Base-by-base conservation (phyloP, 441 rosid genomes). In the Adansonia rubrostipa region DNA sequence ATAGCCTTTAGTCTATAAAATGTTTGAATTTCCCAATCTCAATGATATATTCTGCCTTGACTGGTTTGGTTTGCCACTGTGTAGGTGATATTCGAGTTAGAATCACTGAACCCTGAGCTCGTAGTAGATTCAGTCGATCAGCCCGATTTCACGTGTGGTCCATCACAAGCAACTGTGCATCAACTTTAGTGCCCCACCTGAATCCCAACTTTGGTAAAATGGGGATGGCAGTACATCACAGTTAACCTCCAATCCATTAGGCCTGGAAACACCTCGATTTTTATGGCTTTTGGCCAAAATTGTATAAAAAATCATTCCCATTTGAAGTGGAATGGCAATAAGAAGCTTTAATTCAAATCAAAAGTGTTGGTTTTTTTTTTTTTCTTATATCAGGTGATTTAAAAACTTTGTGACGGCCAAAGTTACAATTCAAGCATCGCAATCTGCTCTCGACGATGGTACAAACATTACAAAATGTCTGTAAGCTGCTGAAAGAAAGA, bases 71-170 rank as follows among this genome's bases (percentile, higher is more conserved):
- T 68, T 63, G 7, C 65, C n/a, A 60, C 17, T 69, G 36, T n/a
- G 73, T 85, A 93, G 97, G 93, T 87, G 70, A 74, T 93, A 53
- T 87, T 96, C 7, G 98, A 91, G 89, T 47, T 92, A 75, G 97
- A 92, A 85, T 88, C 93, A 58, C 90, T 90, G 13, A 83, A 81
- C 42, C 54, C 86, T 0, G 84, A 86, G 82, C 90, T 91, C 62
- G 73, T 76, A 40, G 65, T 92, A 57, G 85, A 89, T n/a, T 81
- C 92, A 0, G 91, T 91, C 9, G 86, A 87, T 80, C 77, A 70
- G 47, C 83, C 91, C 79, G 91, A 90, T 76, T 96, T 93, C 84
- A 79, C 84, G 0, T 95, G 98, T 72, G 83, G 95, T 79, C 80
- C 89, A n/a, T 85, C 85, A 72, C 80, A 64, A 67, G 76, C 71